phyloP scores from a whole-genome alignment of 139 green algal species.

The Chlamydomonas applanata region DNA sequence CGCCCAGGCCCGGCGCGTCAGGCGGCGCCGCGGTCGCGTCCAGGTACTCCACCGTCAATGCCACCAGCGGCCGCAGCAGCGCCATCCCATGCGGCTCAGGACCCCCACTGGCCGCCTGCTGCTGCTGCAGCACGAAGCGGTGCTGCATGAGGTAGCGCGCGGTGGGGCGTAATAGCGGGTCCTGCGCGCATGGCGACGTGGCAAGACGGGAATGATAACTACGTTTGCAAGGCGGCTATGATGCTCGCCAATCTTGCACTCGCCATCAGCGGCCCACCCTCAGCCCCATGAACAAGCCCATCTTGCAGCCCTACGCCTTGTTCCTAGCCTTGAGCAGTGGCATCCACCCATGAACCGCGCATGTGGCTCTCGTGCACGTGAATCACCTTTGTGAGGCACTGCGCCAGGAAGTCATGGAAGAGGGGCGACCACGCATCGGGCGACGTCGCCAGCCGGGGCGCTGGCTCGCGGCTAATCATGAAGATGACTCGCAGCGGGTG shows the following conservation, averaged over 20 bases:
- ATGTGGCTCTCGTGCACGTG: neutral
- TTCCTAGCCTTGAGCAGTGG: too few relatives aligned
- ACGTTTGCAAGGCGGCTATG: too few relatives aligned
- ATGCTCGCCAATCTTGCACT: too few relatives aligned
- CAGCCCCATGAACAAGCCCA: too few relatives aligned
- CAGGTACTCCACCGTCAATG: slow-evolving; percentile 9
- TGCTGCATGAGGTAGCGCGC: slow-evolving; percentile 70
- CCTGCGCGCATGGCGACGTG: slow-evolving; percentile 56
- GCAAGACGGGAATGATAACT: too few relatives aligned
- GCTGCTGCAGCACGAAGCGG: slow-evolving; percentile 43
- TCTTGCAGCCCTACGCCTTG: too few relatives aligned
- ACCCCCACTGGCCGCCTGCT: slow-evolving; percentile 3
- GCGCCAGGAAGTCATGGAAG: slow-evolving; percentile 84
- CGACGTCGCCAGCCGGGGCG: slow-evolving; percentile 65
- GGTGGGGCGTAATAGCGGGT: slow-evolving; percentile 63
- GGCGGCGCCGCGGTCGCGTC: slow-evolving; percentile 2
- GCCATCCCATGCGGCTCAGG: neutral
- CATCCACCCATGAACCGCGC: too few relatives aligned
- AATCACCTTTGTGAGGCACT: slow-evolving; percentile 83
- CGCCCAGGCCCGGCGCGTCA: neutral
- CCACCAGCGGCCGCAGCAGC: slow-evolving; percentile 45
- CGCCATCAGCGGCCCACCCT: too few relatives aligned
- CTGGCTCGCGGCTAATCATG: slow-evolving; percentile 82
- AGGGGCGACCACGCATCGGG: slow-evolving; percentile 65
- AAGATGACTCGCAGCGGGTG: slow-evolving; percentile 95